Conservation (phyloP, 139 green algal genomes). For the Yamagishiella unicocca region DNA sequence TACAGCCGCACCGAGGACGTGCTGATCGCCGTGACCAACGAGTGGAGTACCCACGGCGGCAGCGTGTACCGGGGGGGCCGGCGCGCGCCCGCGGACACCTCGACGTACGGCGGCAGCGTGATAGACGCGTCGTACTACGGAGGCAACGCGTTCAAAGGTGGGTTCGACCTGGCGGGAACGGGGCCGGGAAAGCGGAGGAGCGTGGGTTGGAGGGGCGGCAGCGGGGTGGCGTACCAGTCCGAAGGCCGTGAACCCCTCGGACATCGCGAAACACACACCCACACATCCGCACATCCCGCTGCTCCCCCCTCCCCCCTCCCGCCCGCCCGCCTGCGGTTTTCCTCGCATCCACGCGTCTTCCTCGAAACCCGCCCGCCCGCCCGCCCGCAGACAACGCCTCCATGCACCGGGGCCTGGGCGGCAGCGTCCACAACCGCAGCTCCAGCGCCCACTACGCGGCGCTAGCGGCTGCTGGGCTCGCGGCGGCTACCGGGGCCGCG, state of each 20-base stretch:
- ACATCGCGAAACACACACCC: no score
- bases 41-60: constrained; percentile 26
- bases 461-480: constrained; percentile 9
- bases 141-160: neutral
- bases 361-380: no score
- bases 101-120: neutral
- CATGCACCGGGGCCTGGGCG: neutral
- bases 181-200: neutral
- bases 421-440: constrained; percentile 29
- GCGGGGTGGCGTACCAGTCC: neutral
- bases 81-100: constrained; percentile 4
- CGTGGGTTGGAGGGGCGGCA: neutral
- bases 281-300: no score
- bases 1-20: constrained; percentile 20
- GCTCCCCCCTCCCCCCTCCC: no score
- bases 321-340: no score
- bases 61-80: neutral
- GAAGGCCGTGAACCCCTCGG: no score
- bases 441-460: neutral
- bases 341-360: no score
- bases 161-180: neutral
- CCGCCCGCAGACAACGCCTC: no score
- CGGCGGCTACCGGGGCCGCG: neutral
- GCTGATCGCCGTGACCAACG: constrained; percentile 30
- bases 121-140: constrained; percentile 36